phyloP scores from a whole-genome alignment of 768 basidiomycete genomes.

The Rhodosporidiobolus odoratus region DNA sequence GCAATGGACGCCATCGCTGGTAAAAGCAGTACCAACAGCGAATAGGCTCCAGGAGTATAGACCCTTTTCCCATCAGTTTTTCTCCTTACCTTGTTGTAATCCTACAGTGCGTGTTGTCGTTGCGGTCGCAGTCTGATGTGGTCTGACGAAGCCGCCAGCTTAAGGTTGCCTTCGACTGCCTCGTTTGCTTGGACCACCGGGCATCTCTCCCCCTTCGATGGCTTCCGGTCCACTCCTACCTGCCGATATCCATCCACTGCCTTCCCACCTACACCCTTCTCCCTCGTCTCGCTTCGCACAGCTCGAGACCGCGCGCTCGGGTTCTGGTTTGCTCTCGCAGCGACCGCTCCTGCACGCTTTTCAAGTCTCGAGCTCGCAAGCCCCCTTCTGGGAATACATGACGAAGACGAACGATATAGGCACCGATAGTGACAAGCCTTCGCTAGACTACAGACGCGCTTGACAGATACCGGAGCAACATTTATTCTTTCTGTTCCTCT shows the following conservation, averaged over 20 bases:
- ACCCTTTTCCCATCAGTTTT: neutral
- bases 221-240: neutral
- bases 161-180: too few species aligned
- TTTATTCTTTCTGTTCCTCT: neutral
- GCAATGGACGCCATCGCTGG: conserved; percentile 67
- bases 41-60: too few species aligned
- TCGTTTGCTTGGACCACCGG: too few species aligned
- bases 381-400: conserved; percentile 46
- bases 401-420: conserved; percentile 49
- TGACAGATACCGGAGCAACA: conserved; percentile 90
- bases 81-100: conserved; percentile 12
- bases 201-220: too few species aligned
- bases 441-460: conserved; percentile 56
- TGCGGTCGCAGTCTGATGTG: too few species aligned
- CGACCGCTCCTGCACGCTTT: neutral
- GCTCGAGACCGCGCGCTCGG: neutral
- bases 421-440: conserved; percentile 81
- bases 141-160: too few species aligned
- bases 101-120: neutral
- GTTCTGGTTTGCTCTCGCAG: too few species aligned
- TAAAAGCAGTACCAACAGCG: conserved; percentile 50
- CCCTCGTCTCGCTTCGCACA: neutral
- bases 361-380: conserved; percentile 36
- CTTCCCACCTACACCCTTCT: neutral
- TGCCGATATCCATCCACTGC: neutral